Evolutionary conservation across 805 yeast species (phyloP), one percentile per base, ranked within the genome.

Genomic region (Candida methanosorbosa): DNA sequence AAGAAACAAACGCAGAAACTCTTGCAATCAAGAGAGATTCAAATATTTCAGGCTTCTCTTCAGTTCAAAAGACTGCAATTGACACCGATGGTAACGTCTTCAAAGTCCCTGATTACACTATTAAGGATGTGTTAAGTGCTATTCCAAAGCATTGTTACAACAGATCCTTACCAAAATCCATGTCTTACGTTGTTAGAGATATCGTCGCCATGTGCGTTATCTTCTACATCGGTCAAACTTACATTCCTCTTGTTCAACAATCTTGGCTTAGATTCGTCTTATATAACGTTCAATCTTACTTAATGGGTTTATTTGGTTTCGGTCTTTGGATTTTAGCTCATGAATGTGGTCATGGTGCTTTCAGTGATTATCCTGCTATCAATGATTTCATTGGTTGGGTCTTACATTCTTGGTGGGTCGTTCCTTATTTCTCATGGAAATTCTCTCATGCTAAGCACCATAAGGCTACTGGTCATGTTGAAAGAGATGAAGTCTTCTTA

Each of bases 291-390:
- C 60, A 66, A 42, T 54, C 67, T 29, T 58, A 54, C 43, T 38
- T 51, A 39, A 56, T 63, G 42, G 72, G 78, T 36, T 57, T 72
- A 38, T 65, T 71, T 43, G 74, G 75, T 6, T 66, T 72, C 37
- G 81, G 81, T 29, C 52, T 73, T 34, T 75, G 80, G 81, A 70
- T 75, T 41, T 54, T 75, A 50, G 78, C 78, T 31, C 80, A 73
- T 50, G 79, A 73, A 56, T 75, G 81, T 61, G 80, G 81, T 28
- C 81, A 75, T 51, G 70, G 68, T 34, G 80, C 80, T 15, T 75
- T 75, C 49, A 66, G 75, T 26, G 77, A 74, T 45, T 70, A 70
- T 46, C 63, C 59, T 38, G 52, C 52, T 46, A 63, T 75, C 34
- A 75, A 75, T 46, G 78, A 74, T 50, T 50, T 65, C 19, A 66